phyloP scores from a whole-genome alignment of 73 alveolate species.

The Tetrahymena borealis region DNA sequence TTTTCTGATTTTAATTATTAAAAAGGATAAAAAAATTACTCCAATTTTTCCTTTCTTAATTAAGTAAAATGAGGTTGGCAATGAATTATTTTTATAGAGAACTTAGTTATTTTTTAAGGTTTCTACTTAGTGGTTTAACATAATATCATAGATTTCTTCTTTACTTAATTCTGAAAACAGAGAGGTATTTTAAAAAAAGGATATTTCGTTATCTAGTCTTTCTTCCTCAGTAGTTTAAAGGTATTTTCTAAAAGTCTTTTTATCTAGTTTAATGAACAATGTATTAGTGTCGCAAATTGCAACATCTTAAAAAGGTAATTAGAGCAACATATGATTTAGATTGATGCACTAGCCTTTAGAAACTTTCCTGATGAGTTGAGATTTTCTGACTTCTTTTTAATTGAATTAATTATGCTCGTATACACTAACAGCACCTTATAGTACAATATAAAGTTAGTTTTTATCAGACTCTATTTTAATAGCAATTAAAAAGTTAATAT shows the following conservation, averaged over 20 bases:
- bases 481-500: neutral
- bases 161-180: neutral
- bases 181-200: neutral
- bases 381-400: neutral
- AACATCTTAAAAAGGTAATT: neutral
- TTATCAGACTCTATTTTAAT: neutral
- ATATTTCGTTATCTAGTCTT: neutral
- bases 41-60: neutral
- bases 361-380: neutral
- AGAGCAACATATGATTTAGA: neutral
- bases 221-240: neutral
- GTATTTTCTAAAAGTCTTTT: neutral
- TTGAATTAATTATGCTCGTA: neutral
- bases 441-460: neutral
- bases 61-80: neutral
- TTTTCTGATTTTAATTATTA: neutral
- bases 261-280: neutral
- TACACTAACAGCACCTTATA: neutral
- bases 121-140: neutral
- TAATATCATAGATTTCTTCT: neutral
- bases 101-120: neutral
- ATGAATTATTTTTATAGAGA: neutral
- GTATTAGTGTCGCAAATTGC: neutral
- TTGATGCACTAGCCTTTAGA: neutral
- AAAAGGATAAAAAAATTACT: neutral